Percentiles rank a stretch among this genome's conserved stretches.
phyloP scores from a whole-genome alignment of 257 asterid species.

The Thymus quinquecostatus region DNA sequence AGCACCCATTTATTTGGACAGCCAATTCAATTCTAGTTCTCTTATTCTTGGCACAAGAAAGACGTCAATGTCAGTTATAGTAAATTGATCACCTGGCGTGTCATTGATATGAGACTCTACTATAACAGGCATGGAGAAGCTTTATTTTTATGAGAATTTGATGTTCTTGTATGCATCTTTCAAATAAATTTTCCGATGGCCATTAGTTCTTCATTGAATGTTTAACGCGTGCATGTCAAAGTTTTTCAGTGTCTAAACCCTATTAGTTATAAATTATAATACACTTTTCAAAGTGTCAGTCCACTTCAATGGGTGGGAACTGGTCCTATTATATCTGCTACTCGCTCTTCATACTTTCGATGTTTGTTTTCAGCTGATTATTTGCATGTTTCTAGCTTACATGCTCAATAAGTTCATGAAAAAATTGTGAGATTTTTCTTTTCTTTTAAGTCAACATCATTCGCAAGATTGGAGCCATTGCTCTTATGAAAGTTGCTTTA shows the following conservation, averaged over 20 bases:
- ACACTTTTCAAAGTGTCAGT: neutral
- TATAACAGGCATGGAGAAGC: conserved; percentile 18
- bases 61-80: neutral
- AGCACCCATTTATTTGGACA: conserved; percentile 19
- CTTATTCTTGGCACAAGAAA: conserved; percentile 13
- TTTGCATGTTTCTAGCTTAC: neutral
- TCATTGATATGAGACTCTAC: conserved; percentile 19
- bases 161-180: conserved; percentile 13
- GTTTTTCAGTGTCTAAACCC: neutral
- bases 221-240: neutral
- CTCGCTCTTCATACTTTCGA: conserved; percentile 14
- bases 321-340: conserved; percentile 18
- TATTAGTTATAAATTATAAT: neutral
- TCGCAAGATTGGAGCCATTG: conserved; percentile 28
- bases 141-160: conserved; percentile 14
- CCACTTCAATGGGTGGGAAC: conserved; percentile 17
- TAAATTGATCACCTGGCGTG: conserved; percentile 14
- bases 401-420: conserved; percentile 1
- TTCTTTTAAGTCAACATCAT: conserved; percentile 9
- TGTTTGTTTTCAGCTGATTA: conserved; percentile 18
- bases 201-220: neutral
- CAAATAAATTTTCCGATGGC: conserved; percentile 5
- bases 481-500: conserved; percentile 15
- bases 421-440: neutral
- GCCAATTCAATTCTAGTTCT: conserved; percentile 29